Conservation (phyloP, 257 asterid genomes). For the Solanum virginianum region DNA sequence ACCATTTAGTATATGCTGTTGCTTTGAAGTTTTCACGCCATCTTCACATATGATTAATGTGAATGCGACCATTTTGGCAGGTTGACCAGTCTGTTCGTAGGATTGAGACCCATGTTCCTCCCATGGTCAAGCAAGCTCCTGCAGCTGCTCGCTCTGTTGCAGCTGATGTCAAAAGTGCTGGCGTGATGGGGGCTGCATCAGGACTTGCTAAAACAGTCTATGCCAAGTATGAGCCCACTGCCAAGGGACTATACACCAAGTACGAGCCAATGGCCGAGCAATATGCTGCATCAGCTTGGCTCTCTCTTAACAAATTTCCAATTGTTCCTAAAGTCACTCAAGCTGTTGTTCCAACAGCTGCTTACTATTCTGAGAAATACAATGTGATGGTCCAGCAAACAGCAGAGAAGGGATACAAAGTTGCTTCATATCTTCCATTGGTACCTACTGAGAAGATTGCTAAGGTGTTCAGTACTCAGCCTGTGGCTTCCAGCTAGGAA, state of each 20-base stretch:
- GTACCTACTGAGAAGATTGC: conserved; percentile 71
- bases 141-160: conserved; percentile 53
- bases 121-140: conserved; percentile 61
- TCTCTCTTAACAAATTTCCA: conserved; percentile 53
- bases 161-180: conserved; percentile 48
- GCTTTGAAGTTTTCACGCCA: background rate
- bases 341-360: conserved; percentile 65
- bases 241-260: conserved; percentile 62
- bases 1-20: background rate
- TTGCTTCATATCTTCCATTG: conserved; percentile 63
- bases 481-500: conserved; percentile 4
- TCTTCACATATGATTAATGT: background rate
- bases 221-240: conserved; percentile 69
- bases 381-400: conserved; percentile 52
- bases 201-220: conserved; percentile 59
- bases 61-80: conserved; percentile 11
- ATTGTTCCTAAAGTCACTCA: conserved; percentile 60
- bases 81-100: conserved; percentile 64
- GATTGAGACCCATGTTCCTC: conserved; percentile 55
- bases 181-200: conserved; percentile 68
- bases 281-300: conserved; percentile 65
- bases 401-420: conserved; percentile 64
- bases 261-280: conserved; percentile 83
- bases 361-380: conserved; percentile 55
- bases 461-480: conserved; percentile 24